These are phyloP conservation scores for Xylaria curta DNA, from an alignment of 495 filamentous ascomycete genomes.

Conservation along the genomic window DNA sequence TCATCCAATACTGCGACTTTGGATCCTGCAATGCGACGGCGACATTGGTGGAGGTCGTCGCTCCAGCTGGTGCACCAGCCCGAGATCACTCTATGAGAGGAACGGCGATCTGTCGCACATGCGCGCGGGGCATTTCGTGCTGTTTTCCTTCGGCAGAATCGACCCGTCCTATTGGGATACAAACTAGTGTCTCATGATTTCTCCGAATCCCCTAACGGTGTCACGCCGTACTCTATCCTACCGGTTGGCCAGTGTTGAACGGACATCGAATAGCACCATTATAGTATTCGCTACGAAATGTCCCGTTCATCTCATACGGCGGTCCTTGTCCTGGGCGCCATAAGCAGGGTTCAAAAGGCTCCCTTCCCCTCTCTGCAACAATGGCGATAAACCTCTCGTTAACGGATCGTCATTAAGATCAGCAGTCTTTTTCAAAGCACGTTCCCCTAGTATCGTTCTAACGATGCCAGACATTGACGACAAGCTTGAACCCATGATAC, in stretches of 20 bases:
- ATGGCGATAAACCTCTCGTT: not conserved
- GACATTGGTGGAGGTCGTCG: conserved; percentile 11
- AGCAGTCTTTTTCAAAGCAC: not conserved
- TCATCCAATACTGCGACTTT: conserved; percentile 13
- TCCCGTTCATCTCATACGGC: conserved; percentile 2
- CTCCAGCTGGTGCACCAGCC: conserved; percentile 6
- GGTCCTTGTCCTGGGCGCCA: not conserved
- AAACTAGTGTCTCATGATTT: conserved; percentile 24
- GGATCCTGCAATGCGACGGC: conserved; percentile 17
- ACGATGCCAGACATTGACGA: conserved; percentile 1
- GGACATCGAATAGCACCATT: conserved; percentile 2
- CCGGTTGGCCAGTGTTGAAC: conserved; percentile 4
- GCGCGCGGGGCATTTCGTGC: not conserved
- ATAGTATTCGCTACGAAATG: conserved; percentile 6
- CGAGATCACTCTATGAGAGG: conserved; percentile 9
- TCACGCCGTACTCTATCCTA: conserved; percentile 11
- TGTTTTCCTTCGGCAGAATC: conserved; percentile 23
- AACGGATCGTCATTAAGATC: not conserved
- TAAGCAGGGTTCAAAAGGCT: not conserved
- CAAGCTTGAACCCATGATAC: conserved; percentile 40
- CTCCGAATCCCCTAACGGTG: conserved; percentile 21
- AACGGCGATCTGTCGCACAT: conserved; percentile 18
- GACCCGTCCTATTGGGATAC: conserved; percentile 26
- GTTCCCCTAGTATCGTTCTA: not conserved
- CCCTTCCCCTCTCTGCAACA: not conserved